Evolutionary conservation across 192 early-diverging fungal species (phyloP).

Genomic region (Coemansia sp.): DNA sequence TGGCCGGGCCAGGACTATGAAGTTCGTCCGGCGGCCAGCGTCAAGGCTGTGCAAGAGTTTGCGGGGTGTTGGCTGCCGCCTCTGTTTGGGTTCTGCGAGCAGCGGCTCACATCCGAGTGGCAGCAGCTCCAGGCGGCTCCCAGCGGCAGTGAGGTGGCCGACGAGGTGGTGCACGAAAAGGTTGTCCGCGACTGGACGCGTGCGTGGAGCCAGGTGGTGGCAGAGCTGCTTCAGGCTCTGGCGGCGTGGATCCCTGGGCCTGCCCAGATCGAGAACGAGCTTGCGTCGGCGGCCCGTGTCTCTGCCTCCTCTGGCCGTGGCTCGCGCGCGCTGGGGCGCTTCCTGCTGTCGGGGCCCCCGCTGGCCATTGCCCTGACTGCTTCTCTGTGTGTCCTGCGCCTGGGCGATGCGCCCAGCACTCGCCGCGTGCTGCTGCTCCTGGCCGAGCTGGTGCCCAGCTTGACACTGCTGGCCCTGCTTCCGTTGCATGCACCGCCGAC

Average conservation of each 20-base stretch:
- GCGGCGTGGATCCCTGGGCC: conserved; percentile 18
- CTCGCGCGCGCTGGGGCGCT: conserved; percentile 4
- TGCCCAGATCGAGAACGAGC: conserved; percentile 30
- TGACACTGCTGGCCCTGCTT: conserved; percentile 14
- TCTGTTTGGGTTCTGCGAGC: conserved; percentile 19
- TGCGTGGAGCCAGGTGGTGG: conserved; percentile 23
- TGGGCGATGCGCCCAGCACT: conserved; percentile 12
- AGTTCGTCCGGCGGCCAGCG: background rate
- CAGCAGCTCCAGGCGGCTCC: background rate
- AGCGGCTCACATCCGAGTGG: conserved; percentile 20
- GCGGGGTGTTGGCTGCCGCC: conserved; percentile 21
- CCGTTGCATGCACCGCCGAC: conserved; percentile 27
- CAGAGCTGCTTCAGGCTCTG: conserved; percentile 8
- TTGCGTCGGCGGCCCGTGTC: conserved; percentile 10
- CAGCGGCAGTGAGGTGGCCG: conserved; percentile 1
- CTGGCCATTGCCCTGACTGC: conserved; percentile 8
- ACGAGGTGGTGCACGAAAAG: conserved; percentile 31
- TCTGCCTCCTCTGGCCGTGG: too few species aligned
- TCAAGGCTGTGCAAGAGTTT: conserved; percentile 5
- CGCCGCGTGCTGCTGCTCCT: conserved; percentile 5
- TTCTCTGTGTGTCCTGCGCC: conserved; percentile 2
- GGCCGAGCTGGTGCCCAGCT: conserved; percentile 10
- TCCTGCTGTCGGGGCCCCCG: conserved; percentile 5
- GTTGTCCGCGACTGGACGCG: conserved; percentile 38
- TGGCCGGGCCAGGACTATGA: conserved; percentile 22